Evolutionary conservation across 192 early-diverging fungal species (phyloP).

Genomic region (Coemansia sp.): DNA sequence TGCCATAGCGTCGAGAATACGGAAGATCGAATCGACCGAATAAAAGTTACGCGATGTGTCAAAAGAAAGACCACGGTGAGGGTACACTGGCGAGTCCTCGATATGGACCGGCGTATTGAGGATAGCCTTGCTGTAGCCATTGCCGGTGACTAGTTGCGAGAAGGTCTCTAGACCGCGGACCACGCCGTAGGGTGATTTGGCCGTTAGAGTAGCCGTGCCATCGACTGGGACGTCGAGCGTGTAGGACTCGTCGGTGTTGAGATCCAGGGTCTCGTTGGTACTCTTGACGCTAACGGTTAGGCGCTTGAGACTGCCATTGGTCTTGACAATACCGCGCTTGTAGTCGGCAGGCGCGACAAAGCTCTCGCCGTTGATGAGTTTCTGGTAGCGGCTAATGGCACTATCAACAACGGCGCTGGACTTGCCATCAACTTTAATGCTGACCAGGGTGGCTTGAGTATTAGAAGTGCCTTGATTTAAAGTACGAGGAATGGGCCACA

Average conservation of each 20-base stretch:
- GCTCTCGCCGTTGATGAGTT: slow-evolving; percentile 39
- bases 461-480: slow-evolving; percentile 38
- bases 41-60: slow-evolving; percentile 74
- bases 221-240: slow-evolving; percentile 63
- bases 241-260: slow-evolving; percentile 71
- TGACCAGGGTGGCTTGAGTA: slow-evolving; percentile 27
- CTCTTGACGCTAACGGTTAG: slow-evolving; percentile 32
- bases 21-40: slow-evolving; percentile 60
- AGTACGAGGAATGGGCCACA: slow-evolving; percentile 50
- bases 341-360: slow-evolving; percentile 49
- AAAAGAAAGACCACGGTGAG: slow-evolving; percentile 71
- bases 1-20: slow-evolving; percentile 69
- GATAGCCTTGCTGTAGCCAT: slow-evolving; percentile 58
- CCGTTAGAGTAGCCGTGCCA: slow-evolving; percentile 59
- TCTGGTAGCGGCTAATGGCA: slow-evolving; percentile 39
- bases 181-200: slow-evolving; percentile 69
- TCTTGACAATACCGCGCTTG: slow-evolving; percentile 35
- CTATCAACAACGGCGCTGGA: slow-evolving; percentile 22
- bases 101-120: slow-evolving; percentile 65
- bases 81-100: slow-evolving; percentile 64
- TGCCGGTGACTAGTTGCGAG: slow-evolving; percentile 65
- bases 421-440: slow-evolving; percentile 26
- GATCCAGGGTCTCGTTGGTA: slow-evolving; percentile 48
- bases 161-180: slow-evolving; percentile 75
- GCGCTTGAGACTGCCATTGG: slow-evolving; percentile 28